phyloP scores from a whole-genome alignment of 495 filamentous ascomycete genomes.

The Geoglossum glabrum region DNA sequence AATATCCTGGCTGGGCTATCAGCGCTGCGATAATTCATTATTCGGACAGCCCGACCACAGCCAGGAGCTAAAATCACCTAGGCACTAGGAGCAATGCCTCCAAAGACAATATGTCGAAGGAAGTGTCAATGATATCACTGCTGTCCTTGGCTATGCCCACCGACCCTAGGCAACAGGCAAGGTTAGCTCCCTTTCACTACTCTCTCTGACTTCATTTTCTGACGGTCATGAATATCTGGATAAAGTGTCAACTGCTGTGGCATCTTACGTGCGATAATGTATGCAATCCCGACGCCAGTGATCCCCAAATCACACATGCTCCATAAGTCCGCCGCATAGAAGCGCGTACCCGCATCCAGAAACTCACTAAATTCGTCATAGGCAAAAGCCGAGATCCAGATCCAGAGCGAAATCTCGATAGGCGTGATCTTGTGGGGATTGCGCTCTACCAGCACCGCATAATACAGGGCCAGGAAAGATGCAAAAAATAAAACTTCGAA shows the following conservation, averaged over 20 bases:
- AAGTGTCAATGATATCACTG: constrained; percentile 43
- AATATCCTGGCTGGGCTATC: constrained; percentile 36
- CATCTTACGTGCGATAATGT: constrained; percentile 47
- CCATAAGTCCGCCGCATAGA: constrained; percentile 83
- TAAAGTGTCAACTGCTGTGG: not conserved
- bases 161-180: constrained; percentile 28
- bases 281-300: constrained; percentile 59
- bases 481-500: constrained; percentile 80
- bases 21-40: constrained; percentile 7
- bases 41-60: not conserved
- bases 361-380: constrained; percentile 75
- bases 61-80: constrained; percentile 22
- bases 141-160: constrained; percentile 48
- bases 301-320: constrained; percentile 76
- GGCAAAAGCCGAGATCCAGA: constrained; percentile 67
- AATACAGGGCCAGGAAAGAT: constrained; percentile 65
- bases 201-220: not conserved
- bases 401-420: constrained; percentile 33
- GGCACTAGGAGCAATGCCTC: constrained; percentile 85
- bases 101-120: constrained; percentile 74
- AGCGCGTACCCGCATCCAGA: constrained; percentile 58
- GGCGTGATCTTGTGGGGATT: constrained; percentile 27
- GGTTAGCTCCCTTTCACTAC: not conserved
- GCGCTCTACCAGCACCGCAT: constrained; percentile 53
- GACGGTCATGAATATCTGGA: not conserved